Base-by-base conservation (phyloP, 208 protist species). In the Leishmania tarentolae region DNA sequence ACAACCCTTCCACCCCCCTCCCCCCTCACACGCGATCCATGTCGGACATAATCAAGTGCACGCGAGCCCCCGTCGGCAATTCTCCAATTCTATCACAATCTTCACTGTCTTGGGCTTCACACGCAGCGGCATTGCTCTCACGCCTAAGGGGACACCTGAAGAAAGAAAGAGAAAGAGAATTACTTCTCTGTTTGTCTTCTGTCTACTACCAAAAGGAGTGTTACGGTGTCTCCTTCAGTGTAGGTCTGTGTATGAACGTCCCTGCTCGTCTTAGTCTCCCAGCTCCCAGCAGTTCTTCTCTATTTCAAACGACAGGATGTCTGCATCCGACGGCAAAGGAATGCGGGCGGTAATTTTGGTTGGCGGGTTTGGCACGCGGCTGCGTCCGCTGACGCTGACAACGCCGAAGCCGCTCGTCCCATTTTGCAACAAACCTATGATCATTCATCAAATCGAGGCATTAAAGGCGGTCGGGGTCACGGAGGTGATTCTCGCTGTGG, bases 301-400 rank as follows among this genome's bases (percentile, higher is more conserved):
- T 1, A 50, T 50, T 42, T 52, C 68, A 50, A 72, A 8, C 59
- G 13, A 31, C 24, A 82, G 52, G 24, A 82, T 82, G 81, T 85
- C 80, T 68, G 69, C 57, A 21, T 50, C 81, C 63, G 77, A 83
- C 50, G 82, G 73, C 17, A 88, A 86, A 17, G 90, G 88, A 80
- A 99, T 99, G 98, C 98, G 99, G 61, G 99, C 98, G 21, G 91
- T 99, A 37, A 99, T 99, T 91, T 92, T 99, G 13, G 98, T 99
- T 40, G 99, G 99, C 75, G 99, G 97, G 46, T 98, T 94, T 75
- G 95, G 96, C 74, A 98, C 96, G 37, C 91, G 99, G 44, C 92
- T 99, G 21, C 97, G 99, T 69, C 99, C 99, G 42, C 91, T 99
- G 24, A 99, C 99, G 9, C 88, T 99, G 28, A 98, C 98, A 7